Evolutionary conservation across 2,329 filamentous ascomycete genomes (phyloP).

Genomic region (Aspergillus spinulosporus): DNA sequence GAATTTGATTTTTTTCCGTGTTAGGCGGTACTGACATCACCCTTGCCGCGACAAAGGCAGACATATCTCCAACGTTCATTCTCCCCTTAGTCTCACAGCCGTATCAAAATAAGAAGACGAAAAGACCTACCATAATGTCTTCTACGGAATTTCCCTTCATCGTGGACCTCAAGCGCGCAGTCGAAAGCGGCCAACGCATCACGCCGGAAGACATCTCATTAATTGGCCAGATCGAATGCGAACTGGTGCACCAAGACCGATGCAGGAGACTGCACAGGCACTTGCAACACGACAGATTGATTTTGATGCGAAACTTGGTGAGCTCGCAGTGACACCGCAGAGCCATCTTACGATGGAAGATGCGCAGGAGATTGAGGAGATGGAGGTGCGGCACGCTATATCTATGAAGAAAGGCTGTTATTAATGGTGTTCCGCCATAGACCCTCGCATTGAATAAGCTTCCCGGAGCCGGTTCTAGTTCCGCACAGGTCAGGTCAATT

Average conservation of each 20-base stretch:
- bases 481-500: constrained; percentile 35
- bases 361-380: constrained; percentile 33
- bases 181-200: constrained; percentile 35
- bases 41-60: constrained; percentile 1
- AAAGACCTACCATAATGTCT: constrained; percentile 4
- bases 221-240: constrained; percentile 35
- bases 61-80: not conserved
- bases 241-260: constrained; percentile 29
- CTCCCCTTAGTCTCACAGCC: constrained; percentile 9
- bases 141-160: constrained; percentile 20
- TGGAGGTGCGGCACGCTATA: constrained; percentile 19
- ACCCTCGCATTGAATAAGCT: constrained; percentile 36
- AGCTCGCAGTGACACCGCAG: constrained; percentile 33
- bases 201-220: constrained; percentile 34
- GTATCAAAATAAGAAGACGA: not conserved
- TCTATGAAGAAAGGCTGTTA: not conserved
- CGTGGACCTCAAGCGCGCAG: constrained; percentile 34
- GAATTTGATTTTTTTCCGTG: not conserved
- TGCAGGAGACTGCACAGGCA: constrained; percentile 35
- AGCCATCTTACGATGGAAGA: constrained; percentile 36
- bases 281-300: constrained; percentile 37
- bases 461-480: constrained; percentile 33
- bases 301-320: constrained; percentile 35
- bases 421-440: constrained; percentile 18
- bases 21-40: constrained; percentile 11